Evolutionary conservation across 2,329 filamentous ascomycete species (phyloP), one percentile per base, ranked within the genome.

Genomic region (Neofusicoccum laricinum): DNA sequence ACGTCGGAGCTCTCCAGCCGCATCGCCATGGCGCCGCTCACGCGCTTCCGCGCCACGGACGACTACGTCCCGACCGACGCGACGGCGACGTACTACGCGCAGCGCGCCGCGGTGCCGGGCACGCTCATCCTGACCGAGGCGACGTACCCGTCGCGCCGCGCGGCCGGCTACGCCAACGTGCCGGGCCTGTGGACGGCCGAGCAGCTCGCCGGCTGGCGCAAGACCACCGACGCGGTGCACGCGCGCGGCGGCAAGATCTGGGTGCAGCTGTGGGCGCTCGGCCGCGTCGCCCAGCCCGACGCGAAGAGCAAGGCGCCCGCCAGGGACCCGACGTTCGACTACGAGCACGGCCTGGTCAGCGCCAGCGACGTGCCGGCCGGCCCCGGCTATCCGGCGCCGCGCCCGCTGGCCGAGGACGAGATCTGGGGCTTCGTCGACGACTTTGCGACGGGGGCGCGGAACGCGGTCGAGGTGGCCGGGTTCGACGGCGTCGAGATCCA

Each of bases 151-250:
- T 71, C 68, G 8, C 57, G 65, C 34, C 55, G 67, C 61, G 70
- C 71, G 4, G 63, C 66, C 45, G 73, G 73, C 17, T 71, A 67
- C 55, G 62, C 65, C 36, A 71, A 72, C 64, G 68, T 69, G 7
- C 65, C 73, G 7, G 73, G 71, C 4, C 70, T 76, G 64, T 75
- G 68, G 66, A 71, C 50, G 17, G 61, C 69, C 8, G 80, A 78
- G 14, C 86, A 89, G 65, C 79, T 88, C 48, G 79, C 78, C 1
- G 83, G 78, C 0, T 91, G 88, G 88, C 85, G 81, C 66, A 75
- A 80, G 11, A 77, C 90, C 43, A 87, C 84, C 1, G 82, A 86
- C 34, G 84, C 83, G 0, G 86, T 91, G 0, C 89, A 91, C 72
- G 78, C 78, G 17, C 87, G 87, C 68, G 85, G 84, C 6, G 82